These are phyloP conservation scores for Leucogyrophana mollusca DNA, from an alignment of 768 basidiomycete genomes.

Conservation along the genomic window DNA sequence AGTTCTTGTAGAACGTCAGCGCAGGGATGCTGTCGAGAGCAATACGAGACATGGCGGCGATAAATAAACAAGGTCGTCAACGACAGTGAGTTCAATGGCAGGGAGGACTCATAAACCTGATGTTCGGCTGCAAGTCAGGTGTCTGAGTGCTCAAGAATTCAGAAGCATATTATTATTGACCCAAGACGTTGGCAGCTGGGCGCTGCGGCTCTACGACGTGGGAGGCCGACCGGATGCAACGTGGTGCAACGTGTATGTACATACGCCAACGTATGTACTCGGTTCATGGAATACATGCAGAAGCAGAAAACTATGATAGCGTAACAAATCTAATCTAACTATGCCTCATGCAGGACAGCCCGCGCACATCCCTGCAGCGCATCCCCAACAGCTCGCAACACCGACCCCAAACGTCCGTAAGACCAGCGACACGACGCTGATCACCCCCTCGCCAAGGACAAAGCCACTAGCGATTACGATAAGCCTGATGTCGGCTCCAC, in stretches of 20 bases:
- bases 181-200: too few species aligned
- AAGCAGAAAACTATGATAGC: neutral
- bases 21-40: slow-evolving; percentile 71
- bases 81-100: too few species aligned
- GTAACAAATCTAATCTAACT: neutral
- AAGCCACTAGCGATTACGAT: slow-evolving; percentile 94
- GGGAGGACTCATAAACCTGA: too few species aligned
- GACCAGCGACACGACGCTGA: slow-evolving; percentile 76
- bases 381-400: slow-evolving; percentile 84
- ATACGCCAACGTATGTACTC: too few species aligned
- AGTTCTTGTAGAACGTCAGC: slow-evolving; percentile 75
- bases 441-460: slow-evolving; percentile 91
- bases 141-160: too few species aligned
- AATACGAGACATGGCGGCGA: slow-evolving; percentile 57
- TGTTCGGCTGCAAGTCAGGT: too few species aligned
- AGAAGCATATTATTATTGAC: too few species aligned
- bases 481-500: slow-evolving; percentile 63
- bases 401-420: slow-evolving; percentile 75
- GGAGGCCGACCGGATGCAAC: too few species aligned
- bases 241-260: too few species aligned
- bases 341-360: slow-evolving; percentile 50
- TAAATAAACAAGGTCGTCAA: too few species aligned
- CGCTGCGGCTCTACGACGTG: too few species aligned
- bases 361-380: slow-evolving; percentile 70
- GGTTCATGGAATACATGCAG: too few species aligned